phyloP scores from a whole-genome alignment of 139 green algal species.

The Ettlia oleoabundans region DNA sequence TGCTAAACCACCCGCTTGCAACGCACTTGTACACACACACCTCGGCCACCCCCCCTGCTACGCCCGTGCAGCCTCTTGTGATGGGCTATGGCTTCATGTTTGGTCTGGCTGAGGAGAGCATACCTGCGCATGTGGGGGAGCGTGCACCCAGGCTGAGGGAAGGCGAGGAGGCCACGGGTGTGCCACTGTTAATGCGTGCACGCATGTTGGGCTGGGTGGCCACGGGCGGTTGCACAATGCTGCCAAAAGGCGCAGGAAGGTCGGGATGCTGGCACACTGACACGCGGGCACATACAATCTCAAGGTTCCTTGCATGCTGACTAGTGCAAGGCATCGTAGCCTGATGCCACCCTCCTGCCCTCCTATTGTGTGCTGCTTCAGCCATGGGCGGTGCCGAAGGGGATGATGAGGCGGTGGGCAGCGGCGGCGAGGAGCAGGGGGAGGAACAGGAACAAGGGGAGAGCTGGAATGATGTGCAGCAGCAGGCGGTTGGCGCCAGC shows the following conservation, averaged over 20 bases:
- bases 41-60: not conserved
- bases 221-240: too few relatives aligned
- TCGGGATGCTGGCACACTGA: too few relatives aligned
- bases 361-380: not conserved
- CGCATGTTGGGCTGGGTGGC: too few relatives aligned
- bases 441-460: slow-evolving; percentile 26
- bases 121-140: slow-evolving; percentile 87
- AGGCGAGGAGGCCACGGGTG: not conserved
- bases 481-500: not conserved
- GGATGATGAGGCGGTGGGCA: slow-evolving; percentile 8
- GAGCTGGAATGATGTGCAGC: slow-evolving; percentile 3
- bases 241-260: too few relatives aligned
- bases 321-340: too few relatives aligned
- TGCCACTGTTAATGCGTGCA: not conserved
- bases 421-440: slow-evolving; percentile 4
- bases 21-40: not conserved
- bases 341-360: not conserved
- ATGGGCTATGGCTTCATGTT: slow-evolving; percentile 93
- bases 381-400: not conserved
- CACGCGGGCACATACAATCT: too few relatives aligned
- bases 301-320: not conserved
- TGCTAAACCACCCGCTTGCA: not conserved
- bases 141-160: slow-evolving; percentile 49
- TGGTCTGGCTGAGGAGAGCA: slow-evolving; percentile 77
- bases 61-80: slow-evolving; percentile 67